phyloP scores from a whole-genome alignment of 352 stramenopile species.

The Albugo laibachii region DNA sequence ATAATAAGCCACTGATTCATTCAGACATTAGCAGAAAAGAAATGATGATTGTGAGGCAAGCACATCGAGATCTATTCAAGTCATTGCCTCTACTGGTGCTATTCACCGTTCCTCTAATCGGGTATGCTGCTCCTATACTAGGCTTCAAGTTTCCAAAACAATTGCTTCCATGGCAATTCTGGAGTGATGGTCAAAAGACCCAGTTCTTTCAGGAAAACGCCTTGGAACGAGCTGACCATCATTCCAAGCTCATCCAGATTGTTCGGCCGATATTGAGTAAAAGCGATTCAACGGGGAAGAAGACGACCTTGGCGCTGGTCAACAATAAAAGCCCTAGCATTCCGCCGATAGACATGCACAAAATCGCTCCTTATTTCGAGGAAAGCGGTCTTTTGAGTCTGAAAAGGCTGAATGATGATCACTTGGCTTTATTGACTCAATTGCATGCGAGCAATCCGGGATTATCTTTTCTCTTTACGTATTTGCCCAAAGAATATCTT shows the following conservation, averaged over 20 bases:
- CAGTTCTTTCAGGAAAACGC: conserved; percentile 59
- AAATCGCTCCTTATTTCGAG: conserved; percentile 49
- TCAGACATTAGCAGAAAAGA: conserved; percentile 30
- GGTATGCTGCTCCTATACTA: conserved; percentile 51
- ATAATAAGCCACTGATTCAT: not conserved
- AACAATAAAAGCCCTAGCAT: conserved; percentile 4
- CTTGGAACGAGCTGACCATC: conserved; percentile 22
- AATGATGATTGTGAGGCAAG: conserved; percentile 66
- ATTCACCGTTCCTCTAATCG: conserved; percentile 47
- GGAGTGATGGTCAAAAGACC: conserved; percentile 63
- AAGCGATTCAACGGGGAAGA: no score
- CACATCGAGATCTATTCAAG: conserved; percentile 67
- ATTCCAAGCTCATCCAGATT: conserved; percentile 46
- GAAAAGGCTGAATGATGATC: conserved; percentile 16
- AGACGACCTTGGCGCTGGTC: conserved; percentile 20
- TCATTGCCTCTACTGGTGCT: conserved; percentile 53
- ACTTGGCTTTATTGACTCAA: conserved; percentile 32
- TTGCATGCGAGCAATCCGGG: conserved; percentile 31
- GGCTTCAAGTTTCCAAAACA: conserved; percentile 77
- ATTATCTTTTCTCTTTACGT: conserved; percentile 13
- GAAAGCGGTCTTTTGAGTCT: conserved; percentile 17
- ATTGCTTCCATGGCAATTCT: conserved; percentile 72
- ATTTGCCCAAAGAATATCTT: conserved; percentile 19
- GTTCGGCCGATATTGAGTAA: conserved; percentile 29
- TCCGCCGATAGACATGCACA: conserved; percentile 26